A percentile compares a stretch with the other conserved stretches of the same genome.
These are phyloP conservation scores for Ogataea populi-albae DNA, from an alignment of 805 yeast genomes.

Conservation along the genomic window DNA sequence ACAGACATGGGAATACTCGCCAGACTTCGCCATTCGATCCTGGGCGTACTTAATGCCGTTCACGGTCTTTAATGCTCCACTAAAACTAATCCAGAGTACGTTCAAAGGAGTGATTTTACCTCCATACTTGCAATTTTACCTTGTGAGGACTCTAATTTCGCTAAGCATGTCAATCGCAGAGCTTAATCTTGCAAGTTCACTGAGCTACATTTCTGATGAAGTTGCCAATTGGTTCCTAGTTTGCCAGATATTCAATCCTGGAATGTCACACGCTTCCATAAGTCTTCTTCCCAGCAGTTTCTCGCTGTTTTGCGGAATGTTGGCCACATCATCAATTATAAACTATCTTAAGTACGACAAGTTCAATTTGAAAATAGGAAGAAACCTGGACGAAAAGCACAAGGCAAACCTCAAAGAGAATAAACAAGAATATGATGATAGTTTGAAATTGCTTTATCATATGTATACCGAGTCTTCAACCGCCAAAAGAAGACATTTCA, in stretches of 20 bases:
- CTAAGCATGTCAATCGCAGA: slow-evolving; percentile 49
- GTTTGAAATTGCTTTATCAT: slow-evolving; percentile 15
- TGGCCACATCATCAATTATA: slow-evolving; percentile 42
- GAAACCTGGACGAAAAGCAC: slow-evolving; percentile 16
- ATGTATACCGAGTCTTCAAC: slow-evolving; percentile 16
- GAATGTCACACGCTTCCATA: slow-evolving; percentile 85
- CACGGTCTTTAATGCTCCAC: slow-evolving; percentile 24
- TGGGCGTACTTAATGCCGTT: slow-evolving; percentile 71
- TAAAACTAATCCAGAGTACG: slow-evolving; percentile 11
- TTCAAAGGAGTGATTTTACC: slow-evolving; percentile 11
- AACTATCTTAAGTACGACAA: slow-evolving; percentile 31
- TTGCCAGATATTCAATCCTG: slow-evolving; percentile 65
- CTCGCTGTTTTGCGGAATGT: slow-evolving; percentile 54
- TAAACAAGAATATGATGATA: slow-evolving; percentile 16
- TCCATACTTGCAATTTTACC: slow-evolving; percentile 45
- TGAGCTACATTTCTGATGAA: slow-evolving; percentile 35
- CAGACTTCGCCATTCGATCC: slow-evolving; percentile 81
- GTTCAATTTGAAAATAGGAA: slow-evolving; percentile 16
- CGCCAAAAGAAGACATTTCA: slow-evolving; percentile 22
- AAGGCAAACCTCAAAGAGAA: slow-evolving; percentile 10
- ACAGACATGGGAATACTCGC: slow-evolving; percentile 96
- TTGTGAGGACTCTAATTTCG: slow-evolving; percentile 46
- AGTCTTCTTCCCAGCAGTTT: slow-evolving; percentile 82
- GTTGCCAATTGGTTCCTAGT: slow-evolving; percentile 60
- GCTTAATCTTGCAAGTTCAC: slow-evolving; percentile 42